Conservation (phyloP, 1,284 basidiomycete genomes). For the Ceratobasidium sp. region DNA sequence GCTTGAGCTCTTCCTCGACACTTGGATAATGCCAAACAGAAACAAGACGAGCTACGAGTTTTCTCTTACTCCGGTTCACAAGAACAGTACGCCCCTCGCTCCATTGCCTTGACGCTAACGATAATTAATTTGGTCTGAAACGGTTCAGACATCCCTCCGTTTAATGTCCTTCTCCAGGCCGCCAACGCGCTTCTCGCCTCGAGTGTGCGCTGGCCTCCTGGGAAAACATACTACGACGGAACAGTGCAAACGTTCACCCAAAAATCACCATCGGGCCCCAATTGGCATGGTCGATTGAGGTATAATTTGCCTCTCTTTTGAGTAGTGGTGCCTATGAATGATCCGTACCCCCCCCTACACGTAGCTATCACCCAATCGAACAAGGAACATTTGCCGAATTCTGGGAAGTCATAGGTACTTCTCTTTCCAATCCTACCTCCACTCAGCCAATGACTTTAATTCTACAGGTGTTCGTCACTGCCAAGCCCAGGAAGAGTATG, state of each 20-base stretch:
- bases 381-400: constrained; percentile 33
- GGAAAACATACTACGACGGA: constrained; percentile 33
- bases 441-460: background rate
- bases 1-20: constrained; percentile 3
- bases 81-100: constrained; percentile 19
- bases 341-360: no score
- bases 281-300: constrained; percentile 33
- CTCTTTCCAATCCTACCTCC: background rate
- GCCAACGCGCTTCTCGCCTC: constrained; percentile 36
- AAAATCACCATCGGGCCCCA: constrained; percentile 17
- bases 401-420: constrained; percentile 30
- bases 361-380: constrained; percentile 23
- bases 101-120: background rate
- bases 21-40: constrained; percentile 18
- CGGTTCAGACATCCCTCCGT: constrained; percentile 36
- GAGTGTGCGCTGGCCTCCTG: constrained; percentile 35
- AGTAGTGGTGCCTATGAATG: background rate
- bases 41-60: constrained; percentile 35
- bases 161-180: constrained; percentile 17
- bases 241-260: constrained; percentile 29
- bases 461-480: constrained; percentile 20
- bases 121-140: background rate
- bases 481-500: constrained; percentile 27
- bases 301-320: constrained; percentile 2
- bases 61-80: constrained; percentile 18